Evolutionary conservation across 2,329 filamentous ascomycete species (phyloP), one percentile per base, ranked within the genome.

Genomic region (Capronia americana): DNA sequence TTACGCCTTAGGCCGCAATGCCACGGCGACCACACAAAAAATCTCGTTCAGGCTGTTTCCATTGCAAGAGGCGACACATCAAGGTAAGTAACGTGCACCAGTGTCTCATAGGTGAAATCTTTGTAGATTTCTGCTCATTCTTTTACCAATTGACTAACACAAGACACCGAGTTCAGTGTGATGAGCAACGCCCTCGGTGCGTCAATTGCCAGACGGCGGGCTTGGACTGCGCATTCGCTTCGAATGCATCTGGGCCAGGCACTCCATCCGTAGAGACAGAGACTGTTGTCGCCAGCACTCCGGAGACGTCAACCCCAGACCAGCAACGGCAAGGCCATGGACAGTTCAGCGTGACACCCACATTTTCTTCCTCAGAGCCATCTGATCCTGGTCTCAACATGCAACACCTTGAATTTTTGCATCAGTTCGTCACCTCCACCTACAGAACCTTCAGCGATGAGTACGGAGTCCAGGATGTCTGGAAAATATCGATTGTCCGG

Each of bases 21-120:
- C 65, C 65, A 11, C 72, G 73, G 53, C 73, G 77, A 60, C 66
- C 76, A 2, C 78, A 79, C 66, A 75, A 71, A 53, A 79, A 79
- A 67, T 79, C 77, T 20, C 73, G 77, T 50, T 77, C 75, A 62
- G 78, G 78, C 34, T 79, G 78, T 60, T 34, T 73, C 7, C 73
- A 77, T 67, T 80, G 77, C 62, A 79, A 79, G 65, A 73, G 73
- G 34, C 74, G 77, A 10, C 77, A 79, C 65, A 74, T 79, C 56
- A 79, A 78, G 71, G 78, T 79, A 64, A 51, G 65, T 46, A 10
- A 23, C 11, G 4, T 11, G 14, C 8, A 12, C 30, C 24, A 5
- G 26, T 28, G 11, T 10, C 28, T 8, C 11, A 8, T 10, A 14
- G 12, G 30, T 14, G 23, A 2, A 20, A 34, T 17, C 23, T 11